Evolutionary conservation across 2,329 filamentous ascomycete species (phyloP).

Genomic region (Aspergillus eucalypticola): DNA sequence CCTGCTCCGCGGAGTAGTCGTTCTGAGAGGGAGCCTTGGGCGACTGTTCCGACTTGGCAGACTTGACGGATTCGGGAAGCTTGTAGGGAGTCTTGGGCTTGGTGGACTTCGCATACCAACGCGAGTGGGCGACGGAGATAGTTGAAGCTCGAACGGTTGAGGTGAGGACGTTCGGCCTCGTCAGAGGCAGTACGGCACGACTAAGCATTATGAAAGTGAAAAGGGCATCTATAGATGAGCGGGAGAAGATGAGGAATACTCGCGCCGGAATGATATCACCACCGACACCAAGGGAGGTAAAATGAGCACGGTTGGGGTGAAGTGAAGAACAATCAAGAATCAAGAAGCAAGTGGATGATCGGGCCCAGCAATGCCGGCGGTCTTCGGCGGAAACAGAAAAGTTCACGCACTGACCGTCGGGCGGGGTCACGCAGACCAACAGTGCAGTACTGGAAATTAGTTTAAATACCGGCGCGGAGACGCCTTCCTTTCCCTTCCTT

Average conservation of each 20-base stretch:
- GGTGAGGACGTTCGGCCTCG: slow-evolving; percentile 44
- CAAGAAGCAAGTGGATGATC: background rate
- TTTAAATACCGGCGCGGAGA: slow-evolving; percentile 21
- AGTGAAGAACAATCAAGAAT: background rate
- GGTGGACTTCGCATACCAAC: slow-evolving; percentile 43
- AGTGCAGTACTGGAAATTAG: slow-evolving; percentile 22
- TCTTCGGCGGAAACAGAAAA: slow-evolving; percentile 30
- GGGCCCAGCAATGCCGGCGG: background rate
- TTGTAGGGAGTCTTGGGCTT: slow-evolving; percentile 38
- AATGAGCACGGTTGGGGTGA: background rate
- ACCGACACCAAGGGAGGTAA: background rate
- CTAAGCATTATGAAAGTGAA: slow-evolving; percentile 41
- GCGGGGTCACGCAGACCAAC: slow-evolving; percentile 24
- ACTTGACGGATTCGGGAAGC: slow-evolving; percentile 35
- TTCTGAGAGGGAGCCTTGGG: slow-evolving; percentile 27
- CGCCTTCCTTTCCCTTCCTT: slow-evolving; percentile 23
- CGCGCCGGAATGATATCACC: slow-evolving; percentile 16
- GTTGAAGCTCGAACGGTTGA: slow-evolving; percentile 38
- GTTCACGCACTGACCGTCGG: slow-evolving; percentile 28
- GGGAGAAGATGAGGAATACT: slow-evolving; percentile 20
- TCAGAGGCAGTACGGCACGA: slow-evolving; percentile 47
- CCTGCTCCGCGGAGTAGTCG: slow-evolving; percentile 38
- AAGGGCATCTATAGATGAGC: slow-evolving; percentile 8
- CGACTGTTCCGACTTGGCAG: slow-evolving; percentile 28
- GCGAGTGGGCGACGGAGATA: slow-evolving; percentile 34